Conservation (phyloP, 164 flowering plant species). For the Magnolia changhungtana region DNA sequence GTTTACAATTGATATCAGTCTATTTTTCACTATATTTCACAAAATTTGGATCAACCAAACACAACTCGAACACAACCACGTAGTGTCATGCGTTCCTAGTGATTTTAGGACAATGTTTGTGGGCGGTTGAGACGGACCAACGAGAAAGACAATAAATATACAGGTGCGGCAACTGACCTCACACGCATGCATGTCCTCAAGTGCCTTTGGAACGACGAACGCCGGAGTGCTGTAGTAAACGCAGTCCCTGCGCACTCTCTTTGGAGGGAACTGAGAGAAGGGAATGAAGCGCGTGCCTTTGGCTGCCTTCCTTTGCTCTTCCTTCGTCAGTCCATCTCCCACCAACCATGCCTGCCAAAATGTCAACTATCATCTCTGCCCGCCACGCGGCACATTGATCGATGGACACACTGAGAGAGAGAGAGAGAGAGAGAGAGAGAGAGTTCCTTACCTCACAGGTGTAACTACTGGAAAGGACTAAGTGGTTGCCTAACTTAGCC, state of each 20-base stretch:
- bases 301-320: constrained; percentile 38
- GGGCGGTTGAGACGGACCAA: too few species aligned
- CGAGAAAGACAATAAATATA: background rate
- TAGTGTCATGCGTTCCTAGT: too few species aligned
- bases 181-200: constrained; percentile 40
- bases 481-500: constrained; percentile 6
- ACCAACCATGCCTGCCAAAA: constrained; percentile 47
- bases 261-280: constrained; percentile 40
- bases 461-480: constrained; percentile 29
- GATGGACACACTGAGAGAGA: background rate
- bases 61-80: too few species aligned
- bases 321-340: constrained; percentile 41
- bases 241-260: constrained; percentile 34
- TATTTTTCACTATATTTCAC: too few species aligned
- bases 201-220: constrained; percentile 26
- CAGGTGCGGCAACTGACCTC: constrained; percentile 26
- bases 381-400: background rate
- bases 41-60: too few species aligned
- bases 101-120: too few species aligned
- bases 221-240: constrained; percentile 35
- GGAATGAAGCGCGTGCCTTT: constrained; percentile 56
- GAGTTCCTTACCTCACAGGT: constrained; percentile 18
- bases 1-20: too few species aligned
- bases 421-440: background rate
- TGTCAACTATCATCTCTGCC: background rate